Conservation (phyloP, 202 grass and related monocot genomes). For the Saccharum hybrid region DNA sequence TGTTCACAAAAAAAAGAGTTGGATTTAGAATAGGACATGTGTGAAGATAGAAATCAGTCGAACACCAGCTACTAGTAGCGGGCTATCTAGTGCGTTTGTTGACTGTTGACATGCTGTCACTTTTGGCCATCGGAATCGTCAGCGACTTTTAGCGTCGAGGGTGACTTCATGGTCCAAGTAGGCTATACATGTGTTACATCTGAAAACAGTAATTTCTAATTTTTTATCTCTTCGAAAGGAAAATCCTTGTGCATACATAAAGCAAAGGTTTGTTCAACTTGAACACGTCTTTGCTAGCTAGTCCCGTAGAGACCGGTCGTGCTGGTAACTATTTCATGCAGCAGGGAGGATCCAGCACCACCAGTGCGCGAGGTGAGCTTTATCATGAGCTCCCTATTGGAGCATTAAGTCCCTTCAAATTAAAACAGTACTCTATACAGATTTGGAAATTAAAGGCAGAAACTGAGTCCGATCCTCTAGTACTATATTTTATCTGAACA, state of each 20-base stretch:
- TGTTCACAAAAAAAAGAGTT: no score
- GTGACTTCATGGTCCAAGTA: constrained; percentile 36
- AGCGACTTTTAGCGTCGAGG: background rate
- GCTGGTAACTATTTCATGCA: no score
- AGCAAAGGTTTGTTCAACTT: background rate
- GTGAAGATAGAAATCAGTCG: background rate
- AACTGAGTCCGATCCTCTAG: no score
- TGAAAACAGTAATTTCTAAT: background rate
- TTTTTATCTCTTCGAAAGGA: background rate
- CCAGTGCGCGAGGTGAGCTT: no score
- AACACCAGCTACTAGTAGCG: background rate
- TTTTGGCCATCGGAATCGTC: background rate
- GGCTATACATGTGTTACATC: background rate
- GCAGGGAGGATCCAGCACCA: background rate
- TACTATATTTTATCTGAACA: no score
- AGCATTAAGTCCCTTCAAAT: no score
- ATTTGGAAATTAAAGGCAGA: no score
- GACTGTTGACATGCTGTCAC: constrained; percentile 13
- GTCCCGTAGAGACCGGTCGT: background rate
- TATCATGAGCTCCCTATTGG: no score
- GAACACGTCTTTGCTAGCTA: background rate
- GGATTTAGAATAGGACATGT: background rate
- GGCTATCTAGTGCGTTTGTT: constrained; percentile 16
- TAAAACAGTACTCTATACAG: no score
- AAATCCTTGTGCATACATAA: background rate